Evolutionary conservation across 352 stramenopile genomes (phyloP), one percentile per base, ranked within the genome.

Genomic region (Vaucheria bursata): DNA sequence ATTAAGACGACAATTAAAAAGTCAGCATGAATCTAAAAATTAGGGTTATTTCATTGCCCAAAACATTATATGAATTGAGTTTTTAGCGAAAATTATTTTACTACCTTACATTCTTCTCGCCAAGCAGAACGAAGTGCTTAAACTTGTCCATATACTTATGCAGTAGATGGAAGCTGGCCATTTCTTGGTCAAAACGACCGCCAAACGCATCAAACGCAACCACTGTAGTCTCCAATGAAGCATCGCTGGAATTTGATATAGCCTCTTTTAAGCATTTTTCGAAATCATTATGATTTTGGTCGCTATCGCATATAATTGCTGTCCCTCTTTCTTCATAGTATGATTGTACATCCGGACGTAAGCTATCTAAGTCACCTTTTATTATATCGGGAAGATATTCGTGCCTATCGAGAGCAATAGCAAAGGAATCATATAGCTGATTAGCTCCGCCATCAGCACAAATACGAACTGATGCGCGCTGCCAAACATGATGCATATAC

Each of bases 121-220:
- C 93, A 32, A 97, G 88, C 69, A 97, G 79, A 40, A 88, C 88
- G 59, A 97, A 85, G 32, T 89, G 83, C 50, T 90, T 75, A 82
- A 96, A 95, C 53, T 85, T 86, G 52, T 86, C 78, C 12, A 85
- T 85, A 90, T 92, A 97, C 12, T 89, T 83, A 83, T 94, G 96
- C 8, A 98, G 85, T 75, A 92, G 88, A 80, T 96, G 94, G 71
- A 98, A 84, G 73, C 88, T 93, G 78, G 93, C 92, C 91, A 98
- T 98, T 87, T 97, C 93, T 85, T 98, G 94, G 85, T 98, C 94
- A 74, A 98, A 98, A 66, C 94, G 90, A 0, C 93, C 94, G 72
- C 94, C 93, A 87, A 97, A 97, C 25, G 91, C 93, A 18, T 93
- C 94, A 74, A 97, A 95, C 64, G 96, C 89, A 85, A 95, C 79